phyloP scores from a whole-genome alignment of 2,329 filamentous ascomycete genomes.

The Penicillium decumbens region DNA sequence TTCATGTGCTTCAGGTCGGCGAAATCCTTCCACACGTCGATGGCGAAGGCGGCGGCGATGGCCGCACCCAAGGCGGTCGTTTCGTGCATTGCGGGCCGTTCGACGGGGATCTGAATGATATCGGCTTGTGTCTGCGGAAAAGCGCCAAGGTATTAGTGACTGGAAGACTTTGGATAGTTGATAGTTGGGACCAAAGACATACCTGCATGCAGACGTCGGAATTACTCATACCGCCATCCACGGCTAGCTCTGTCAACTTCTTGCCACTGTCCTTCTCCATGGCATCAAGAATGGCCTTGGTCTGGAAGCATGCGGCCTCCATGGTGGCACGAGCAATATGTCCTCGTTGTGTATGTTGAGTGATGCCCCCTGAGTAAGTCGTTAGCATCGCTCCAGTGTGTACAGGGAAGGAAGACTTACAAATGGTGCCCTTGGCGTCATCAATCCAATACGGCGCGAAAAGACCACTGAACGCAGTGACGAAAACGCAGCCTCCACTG shows the following conservation, averaged over 20 bases:
- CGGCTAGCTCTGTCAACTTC: constrained; percentile 69
- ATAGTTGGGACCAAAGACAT: constrained; percentile 12
- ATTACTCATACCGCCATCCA: constrained; percentile 85
- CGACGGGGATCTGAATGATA: constrained; percentile 75
- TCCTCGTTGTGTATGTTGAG: constrained; percentile 75
- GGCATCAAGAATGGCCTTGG: constrained; percentile 84
- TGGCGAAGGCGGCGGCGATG: constrained; percentile 79
- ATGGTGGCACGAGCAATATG: constrained; percentile 85
- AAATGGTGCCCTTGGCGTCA: constrained; percentile 84
- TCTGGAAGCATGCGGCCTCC: constrained; percentile 89
- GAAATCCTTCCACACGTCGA: constrained; percentile 71
- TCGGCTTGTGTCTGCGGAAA: constrained; percentile 65
- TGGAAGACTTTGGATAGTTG: not conserved
- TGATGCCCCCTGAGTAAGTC: constrained; percentile 61
- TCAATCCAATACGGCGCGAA: constrained; percentile 96
- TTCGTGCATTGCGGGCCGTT: constrained; percentile 82
- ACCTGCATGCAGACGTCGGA: constrained; percentile 82
- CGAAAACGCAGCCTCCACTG: constrained; percentile 79
- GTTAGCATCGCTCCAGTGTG: constrained; percentile 3
- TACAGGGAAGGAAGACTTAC: constrained; percentile 40
- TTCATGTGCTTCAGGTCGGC: constrained; percentile 71
- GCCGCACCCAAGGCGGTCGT: constrained; percentile 84
- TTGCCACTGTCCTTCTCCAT: constrained; percentile 85
- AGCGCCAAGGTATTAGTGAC: not conserved
- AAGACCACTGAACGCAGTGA: constrained; percentile 84